Evolutionary conservation across 345 rosid species (phyloP), one percentile per base, ranked within the genome.

Genomic region (Carallia brachiata): DNA sequence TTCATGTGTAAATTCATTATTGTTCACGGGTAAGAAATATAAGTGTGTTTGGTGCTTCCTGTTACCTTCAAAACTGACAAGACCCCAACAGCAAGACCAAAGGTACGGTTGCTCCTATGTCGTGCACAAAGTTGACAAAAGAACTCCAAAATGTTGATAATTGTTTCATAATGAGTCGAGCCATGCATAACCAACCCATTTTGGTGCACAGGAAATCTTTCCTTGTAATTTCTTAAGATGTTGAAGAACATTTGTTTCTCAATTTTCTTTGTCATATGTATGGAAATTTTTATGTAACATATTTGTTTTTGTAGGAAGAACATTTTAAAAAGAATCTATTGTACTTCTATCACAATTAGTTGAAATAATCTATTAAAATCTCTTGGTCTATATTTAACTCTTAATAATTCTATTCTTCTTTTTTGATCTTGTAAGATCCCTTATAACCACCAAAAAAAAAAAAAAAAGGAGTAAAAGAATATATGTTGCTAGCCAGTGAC

Each of bases 1-100:
- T 74, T 56, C 60, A 81, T 85, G 23, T 85, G 84, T 60, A 83
- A 84, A 86, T 71, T 53, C 54, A 60, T 50, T 31, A 44, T 44
- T 3, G 31, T 34, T 52, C 74, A 71, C 67, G 48, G 75, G 81
- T 40, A 64, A 75, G 82, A 71, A 34, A 15, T 23, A 62, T 28
- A 61, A 23, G 23, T 23, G 23, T 23, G 23, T 39, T 54, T 50
- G 70, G 10, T 7, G 28, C 34, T 63, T 65, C 5, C 18, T 34
- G 36, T 30, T 12, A 32, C 19, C 60, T 68, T 52, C 37, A 30
- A 57, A 30, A 36, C 50, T 44, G 1, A 71, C 16, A 57, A 62
- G 44, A 54, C 73, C 71, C 71, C 18, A 52, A 7, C 36, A 34
- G 28, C 70, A 52, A 27, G 63, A 71, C 39, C 69, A 54, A 19